Evolutionary conservation across 805 yeast species (phyloP), one percentile per base, ranked within the genome.

Genomic region (Komagataella mondaviorum): DNA sequence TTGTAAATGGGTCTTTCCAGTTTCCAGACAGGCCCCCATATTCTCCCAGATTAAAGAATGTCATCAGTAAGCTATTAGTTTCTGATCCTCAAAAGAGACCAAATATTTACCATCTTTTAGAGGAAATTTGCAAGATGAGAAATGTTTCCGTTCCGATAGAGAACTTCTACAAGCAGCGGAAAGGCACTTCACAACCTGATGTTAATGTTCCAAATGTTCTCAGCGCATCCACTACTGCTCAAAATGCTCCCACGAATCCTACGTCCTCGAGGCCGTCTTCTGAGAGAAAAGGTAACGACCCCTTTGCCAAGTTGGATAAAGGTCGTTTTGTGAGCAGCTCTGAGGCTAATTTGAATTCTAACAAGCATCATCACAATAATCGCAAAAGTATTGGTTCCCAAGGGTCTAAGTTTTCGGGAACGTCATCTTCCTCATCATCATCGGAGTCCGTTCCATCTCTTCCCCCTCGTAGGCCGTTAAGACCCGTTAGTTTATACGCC

Each of bases 61-160:
- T 85, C 22, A 83, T 86, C 44, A 70, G 76, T 20, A 79, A 78
- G 52, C 68, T 84, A 58, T 64, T 86, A 54, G 71, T 80, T 51
- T 83, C 73, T 44, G 81, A 84, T 60, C 93, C 93, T 3, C 70
- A 77, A 47, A 71, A 78, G 52, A 74, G 95, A 59, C 95, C 95
- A 6, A 83, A 81, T 54, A 82, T 82, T 2, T 80, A 77, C 53
- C 91, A 85, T 61, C 69, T 85, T 22, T 63, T 86, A 30, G 86
- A 80, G 49, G 90, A 85, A 62, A 70, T 85, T 5, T 78, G 84
- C 54, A 70, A 71, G 49, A 77, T 85, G 77, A 75, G 79, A 62
- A 76, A 77, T 18, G 60, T 69, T 10, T 72, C 72, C 36, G 76
- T 64, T 16, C 71, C 76, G 23, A 63, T 72, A 12, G 59, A 60